These are phyloP conservation scores for Trichoderma brevicompactum DNA, from an alignment of 2,329 filamentous ascomycete genomes.

Conservation along the genomic window DNA sequence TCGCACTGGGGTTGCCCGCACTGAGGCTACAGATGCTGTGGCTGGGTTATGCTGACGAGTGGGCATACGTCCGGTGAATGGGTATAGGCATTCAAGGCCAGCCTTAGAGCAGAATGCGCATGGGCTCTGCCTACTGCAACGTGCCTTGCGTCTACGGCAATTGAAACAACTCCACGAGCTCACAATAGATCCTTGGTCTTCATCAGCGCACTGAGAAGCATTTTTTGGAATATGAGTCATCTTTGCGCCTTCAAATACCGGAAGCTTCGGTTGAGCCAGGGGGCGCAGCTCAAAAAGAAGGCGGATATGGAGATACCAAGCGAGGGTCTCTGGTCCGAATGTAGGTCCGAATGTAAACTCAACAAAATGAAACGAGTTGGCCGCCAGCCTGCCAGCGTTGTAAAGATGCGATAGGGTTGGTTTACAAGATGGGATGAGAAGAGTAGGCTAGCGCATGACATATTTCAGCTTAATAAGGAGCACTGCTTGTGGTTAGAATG, in stretches of 20 bases:
- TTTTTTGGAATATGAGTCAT: not conserved
- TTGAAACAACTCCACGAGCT: constrained; percentile 40
- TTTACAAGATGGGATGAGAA: no score
- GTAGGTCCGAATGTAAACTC: not conserved
- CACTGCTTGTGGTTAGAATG: no score
- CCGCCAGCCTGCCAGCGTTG: no score
- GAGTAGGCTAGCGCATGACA: no score
- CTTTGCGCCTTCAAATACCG: not conserved
- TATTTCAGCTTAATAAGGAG: no score
- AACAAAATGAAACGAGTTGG: not conserved
- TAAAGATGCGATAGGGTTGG: no score
- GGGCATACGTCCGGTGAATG: constrained; percentile 40
- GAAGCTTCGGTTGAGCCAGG: no score
- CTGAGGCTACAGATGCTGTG: not conserved
- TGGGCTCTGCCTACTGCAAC: constrained; percentile 40
- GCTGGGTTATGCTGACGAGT: constrained; percentile 33
- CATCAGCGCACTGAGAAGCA: not conserved
- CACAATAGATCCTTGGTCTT: not conserved
- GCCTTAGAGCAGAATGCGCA: constrained; percentile 37
- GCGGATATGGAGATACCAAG: no score
- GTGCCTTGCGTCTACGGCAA: constrained; percentile 41
- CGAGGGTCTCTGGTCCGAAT: not conserved
- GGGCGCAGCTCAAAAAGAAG: no score
- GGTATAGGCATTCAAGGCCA: constrained; percentile 40
- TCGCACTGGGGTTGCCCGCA: constrained; percentile 34